phyloP scores from a whole-genome alignment of 1,139 yeast species.

The Torulaspora globosa region DNA sequence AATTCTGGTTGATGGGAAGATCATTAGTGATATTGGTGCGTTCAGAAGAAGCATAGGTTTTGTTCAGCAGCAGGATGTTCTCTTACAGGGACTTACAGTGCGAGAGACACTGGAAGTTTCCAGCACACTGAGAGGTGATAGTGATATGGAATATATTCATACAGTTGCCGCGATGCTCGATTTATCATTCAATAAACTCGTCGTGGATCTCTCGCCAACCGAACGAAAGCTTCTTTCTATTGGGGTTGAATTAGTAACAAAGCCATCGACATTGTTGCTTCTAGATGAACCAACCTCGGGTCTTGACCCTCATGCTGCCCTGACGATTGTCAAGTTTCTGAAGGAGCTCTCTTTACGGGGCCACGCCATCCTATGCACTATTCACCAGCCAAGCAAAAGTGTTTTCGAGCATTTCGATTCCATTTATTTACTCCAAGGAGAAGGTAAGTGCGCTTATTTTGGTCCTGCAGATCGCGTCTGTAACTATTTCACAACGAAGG shows the following conservation, averaged over 20 bases:
- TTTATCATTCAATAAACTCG: conserved; percentile 33
- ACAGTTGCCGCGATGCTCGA: conserved; percentile 45
- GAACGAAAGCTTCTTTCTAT: conserved; percentile 47
- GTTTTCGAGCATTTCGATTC: conserved; percentile 41
- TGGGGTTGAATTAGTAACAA: conserved; percentile 49
- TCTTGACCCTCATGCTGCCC: conserved; percentile 47
- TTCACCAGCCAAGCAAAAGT: conserved; percentile 42
- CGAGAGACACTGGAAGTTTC: conserved; percentile 51
- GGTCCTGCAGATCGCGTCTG: conserved; percentile 43
- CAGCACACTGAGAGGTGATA: conserved; percentile 48
- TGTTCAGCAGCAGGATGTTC: conserved; percentile 58
- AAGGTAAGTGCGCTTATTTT: conserved; percentile 45
- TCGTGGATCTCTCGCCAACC: conserved; percentile 46
- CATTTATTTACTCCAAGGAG: conserved; percentile 41
- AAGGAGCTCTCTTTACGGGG: conserved; percentile 44
- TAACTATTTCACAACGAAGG: conserved; percentile 37
- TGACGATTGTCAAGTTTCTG: conserved; percentile 45
- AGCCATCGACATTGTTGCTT: conserved; percentile 45
- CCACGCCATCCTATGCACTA: conserved; percentile 47
- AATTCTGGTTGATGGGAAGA: conserved; percentile 50
- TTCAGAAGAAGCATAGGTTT: conserved; percentile 55
- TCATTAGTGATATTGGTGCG: conserved; percentile 40
- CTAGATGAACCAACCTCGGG: conserved; percentile 51
- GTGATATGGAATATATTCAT: conserved; percentile 47
- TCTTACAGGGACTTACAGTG: conserved; percentile 47